phyloP scores from a whole-genome alignment of 2,329 filamentous ascomycete genomes.

The Claviceps sp. region DNA sequence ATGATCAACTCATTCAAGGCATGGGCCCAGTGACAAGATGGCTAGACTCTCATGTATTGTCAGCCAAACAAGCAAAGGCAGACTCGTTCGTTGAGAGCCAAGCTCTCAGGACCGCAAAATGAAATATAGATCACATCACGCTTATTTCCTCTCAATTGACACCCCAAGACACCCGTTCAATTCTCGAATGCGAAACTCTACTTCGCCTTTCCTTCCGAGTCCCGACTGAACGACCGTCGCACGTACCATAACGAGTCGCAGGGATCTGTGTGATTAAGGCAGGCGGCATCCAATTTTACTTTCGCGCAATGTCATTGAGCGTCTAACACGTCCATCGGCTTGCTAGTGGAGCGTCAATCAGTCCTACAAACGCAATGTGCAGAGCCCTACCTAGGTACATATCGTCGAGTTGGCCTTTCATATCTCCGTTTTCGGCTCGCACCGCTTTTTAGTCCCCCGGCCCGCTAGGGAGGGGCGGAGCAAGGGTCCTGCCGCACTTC shows the following conservation, averaged over 20 bases:
- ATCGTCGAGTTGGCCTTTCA: neutral
- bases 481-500: constrained; percentile 12
- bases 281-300: constrained; percentile 8
- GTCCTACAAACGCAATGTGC: neutral
- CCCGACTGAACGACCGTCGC: neutral
- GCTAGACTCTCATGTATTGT: neutral
- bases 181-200: neutral
- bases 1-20: neutral
- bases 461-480: constrained; percentile 10
- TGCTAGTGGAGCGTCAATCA: constrained; percentile 10
- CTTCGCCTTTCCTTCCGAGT: neutral
- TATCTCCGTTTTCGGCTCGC: constrained; percentile 22
- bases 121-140: neutral
- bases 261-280: neutral
- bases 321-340: constrained; percentile 20
- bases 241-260: neutral
- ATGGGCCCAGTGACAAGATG: no score
- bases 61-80: neutral
- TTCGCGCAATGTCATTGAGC: constrained; percentile 13
- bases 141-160: neutral
- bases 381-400: neutral
- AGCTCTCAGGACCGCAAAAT: neutral
- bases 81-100: neutral
- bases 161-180: neutral
- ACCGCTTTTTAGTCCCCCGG: constrained; percentile 18